phyloP scores from a whole-genome alignment of 73 alveolate genomes.

The Tetrahymena thermophila region DNA sequence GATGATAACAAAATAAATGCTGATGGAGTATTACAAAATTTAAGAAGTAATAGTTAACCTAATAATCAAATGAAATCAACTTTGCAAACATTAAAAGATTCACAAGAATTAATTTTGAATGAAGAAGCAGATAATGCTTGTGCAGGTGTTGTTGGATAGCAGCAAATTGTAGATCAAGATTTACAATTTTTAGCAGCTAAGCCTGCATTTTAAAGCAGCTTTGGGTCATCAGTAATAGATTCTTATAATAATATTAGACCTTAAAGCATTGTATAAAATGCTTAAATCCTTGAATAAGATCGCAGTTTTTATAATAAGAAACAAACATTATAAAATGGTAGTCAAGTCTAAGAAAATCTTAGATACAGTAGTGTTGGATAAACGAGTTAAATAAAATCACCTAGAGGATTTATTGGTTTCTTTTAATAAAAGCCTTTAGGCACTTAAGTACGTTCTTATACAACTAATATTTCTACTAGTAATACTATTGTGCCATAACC shows the following conservation, averaged over 20 bases:
- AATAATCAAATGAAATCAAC: neutral
- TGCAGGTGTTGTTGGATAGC: neutral
- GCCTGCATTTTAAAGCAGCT: neutral
- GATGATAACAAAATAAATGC: neutral
- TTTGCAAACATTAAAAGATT: neutral
- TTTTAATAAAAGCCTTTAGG: neutral
- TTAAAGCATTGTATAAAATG: neutral
- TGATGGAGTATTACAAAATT: neutral
- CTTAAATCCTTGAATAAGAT: neutral
- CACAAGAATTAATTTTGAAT: neutral
- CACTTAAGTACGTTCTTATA: neutral
- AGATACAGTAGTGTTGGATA: neutral
- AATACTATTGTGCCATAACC: neutral
- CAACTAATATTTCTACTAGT: neutral
- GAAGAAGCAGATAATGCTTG: neutral
- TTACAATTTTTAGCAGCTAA: neutral
- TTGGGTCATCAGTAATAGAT: neutral
- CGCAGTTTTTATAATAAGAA: neutral
- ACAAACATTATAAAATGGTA: neutral
- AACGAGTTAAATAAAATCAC: neutral
- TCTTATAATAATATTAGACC: neutral
- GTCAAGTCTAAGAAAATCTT: neutral
- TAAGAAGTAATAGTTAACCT: neutral
- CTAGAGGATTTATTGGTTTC: neutral
- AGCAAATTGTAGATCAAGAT: neutral